Conservation (phyloP, 179 eudicot species). For the Beta macrorhiza region DNA sequence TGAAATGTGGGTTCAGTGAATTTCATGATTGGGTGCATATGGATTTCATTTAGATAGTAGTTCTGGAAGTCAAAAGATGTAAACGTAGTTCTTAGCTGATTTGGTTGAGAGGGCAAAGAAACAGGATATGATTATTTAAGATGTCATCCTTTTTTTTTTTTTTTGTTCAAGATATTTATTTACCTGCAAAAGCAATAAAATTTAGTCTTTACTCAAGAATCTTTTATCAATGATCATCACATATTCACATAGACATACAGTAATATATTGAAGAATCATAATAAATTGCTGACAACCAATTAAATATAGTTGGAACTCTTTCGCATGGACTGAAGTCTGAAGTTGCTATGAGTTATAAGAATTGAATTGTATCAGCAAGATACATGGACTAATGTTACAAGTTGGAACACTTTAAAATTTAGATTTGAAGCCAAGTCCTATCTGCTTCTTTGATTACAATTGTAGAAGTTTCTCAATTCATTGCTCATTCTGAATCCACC, state of each 20-base stretch:
- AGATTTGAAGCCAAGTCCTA: background rate
- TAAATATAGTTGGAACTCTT: background rate
- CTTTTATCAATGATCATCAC: background rate
- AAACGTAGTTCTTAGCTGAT: background rate
- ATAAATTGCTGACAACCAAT: no score
- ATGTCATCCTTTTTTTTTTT: background rate
- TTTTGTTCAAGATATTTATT: background rate
- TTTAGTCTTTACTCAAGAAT: conserved; percentile 1
- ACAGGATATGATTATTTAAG: background rate
- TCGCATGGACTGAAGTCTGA: background rate
- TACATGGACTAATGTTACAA: background rate
- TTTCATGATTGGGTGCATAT: background rate
- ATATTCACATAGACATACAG: background rate
- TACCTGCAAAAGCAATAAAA: no score
- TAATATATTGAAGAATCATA: no score
- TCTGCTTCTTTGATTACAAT: background rate
- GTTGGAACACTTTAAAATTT: background rate
- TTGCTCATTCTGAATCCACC: background rate
- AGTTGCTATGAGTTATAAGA: background rate
- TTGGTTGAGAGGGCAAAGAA: background rate
- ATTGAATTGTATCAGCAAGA: background rate
- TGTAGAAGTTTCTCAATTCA: background rate
- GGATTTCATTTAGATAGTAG: background rate
- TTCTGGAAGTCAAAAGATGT: background rate
- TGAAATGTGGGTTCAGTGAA: background rate